Evolutionary conservation across 257 asterid genomes (phyloP), one percentile per base, ranked within the genome.

Genomic region (Jacaranda copaia): DNA sequence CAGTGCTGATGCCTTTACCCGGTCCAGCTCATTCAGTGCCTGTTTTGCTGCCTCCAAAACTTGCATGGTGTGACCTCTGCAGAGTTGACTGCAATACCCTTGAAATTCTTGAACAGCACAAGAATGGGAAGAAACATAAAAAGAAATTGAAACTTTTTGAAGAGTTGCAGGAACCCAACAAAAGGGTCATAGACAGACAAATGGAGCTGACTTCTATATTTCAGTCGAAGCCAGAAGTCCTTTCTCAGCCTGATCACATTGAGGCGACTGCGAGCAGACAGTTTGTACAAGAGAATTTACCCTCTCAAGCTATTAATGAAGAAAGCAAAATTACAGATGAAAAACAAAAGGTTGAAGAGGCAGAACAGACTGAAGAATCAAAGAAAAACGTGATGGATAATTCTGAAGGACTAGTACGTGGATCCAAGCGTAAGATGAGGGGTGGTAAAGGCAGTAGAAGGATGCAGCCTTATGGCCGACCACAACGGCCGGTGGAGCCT

Each of bases 121-220:
- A 73, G 78, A 85, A 71, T 18, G 95, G 95, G 73, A 89, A 89
- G 78, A 89, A 83, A 75, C 95, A 89, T 71, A 74, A 78, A 74
- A 89, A 88, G 88, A 88, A 87, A 55, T 35, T 87, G 70, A 87
- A 86, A 81, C 84, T 71, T 48, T 60, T 80, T 32, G 85, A 84
- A 77, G 91, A 85, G 75, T 49, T 72, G 19, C 90, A 85, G 69
- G 80, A 82, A 57, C 70, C 63, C 77, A 84, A 81, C 77, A 65
- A 73, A 63, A 53, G 16, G 74, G 74, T 57, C 79, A 76, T 65
- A 74, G 74, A 57, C 53, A 69, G 46, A n/a, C 86, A 63, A 48
- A 75, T 63, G 63, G 84, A 67, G 48, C 88, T 70, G 45, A 11
- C 77, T 7, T 38, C 85, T 45, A 16, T 63, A 39, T 19, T 79